Percentiles rank a stretch among this genome's conserved stretches.
These are phyloP conservation scores for Paratinospora sagittata DNA, from an alignment of 164 flowering plant species.

Conservation along the genomic window DNA sequence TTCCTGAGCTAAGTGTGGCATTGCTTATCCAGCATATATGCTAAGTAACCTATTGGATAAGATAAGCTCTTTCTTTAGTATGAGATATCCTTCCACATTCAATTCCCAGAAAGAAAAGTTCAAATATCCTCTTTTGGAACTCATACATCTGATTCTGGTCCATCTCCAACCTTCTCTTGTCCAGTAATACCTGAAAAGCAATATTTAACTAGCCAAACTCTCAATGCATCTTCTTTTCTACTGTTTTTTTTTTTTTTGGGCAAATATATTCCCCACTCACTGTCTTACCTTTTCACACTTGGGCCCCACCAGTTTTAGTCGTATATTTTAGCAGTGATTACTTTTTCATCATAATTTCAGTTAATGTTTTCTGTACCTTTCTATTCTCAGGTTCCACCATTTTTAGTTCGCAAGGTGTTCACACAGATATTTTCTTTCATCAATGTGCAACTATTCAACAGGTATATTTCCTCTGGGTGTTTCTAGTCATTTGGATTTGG, in stretches of 20 bases:
- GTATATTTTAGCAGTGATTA: too few species aligned
- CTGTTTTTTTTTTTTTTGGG: background rate
- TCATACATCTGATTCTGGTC: too few species aligned
- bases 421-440: conserved; percentile 97
- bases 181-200: too few species aligned
- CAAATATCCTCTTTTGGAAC: too few species aligned
- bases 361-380: background rate
- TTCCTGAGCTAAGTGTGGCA: background rate
- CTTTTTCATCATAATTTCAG: background rate
- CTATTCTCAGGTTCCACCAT: conserved; percentile 78
- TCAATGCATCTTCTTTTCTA: background rate
- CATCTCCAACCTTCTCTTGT: too few species aligned
- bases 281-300: background rate
- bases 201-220: background rate
- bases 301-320: too few species aligned
- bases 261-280: background rate
- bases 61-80: too few species aligned
- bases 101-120: too few species aligned
- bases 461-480: conserved; percentile 32
- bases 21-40: background rate
- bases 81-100: too few species aligned
- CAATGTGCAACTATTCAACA: conserved; percentile 96
- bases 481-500: background rate
- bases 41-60: too few species aligned
- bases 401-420: conserved; percentile 89